phyloP scores from a whole-genome alignment of 352 stramenopile species.

The Thalassiosira mediterranea region DNA sequence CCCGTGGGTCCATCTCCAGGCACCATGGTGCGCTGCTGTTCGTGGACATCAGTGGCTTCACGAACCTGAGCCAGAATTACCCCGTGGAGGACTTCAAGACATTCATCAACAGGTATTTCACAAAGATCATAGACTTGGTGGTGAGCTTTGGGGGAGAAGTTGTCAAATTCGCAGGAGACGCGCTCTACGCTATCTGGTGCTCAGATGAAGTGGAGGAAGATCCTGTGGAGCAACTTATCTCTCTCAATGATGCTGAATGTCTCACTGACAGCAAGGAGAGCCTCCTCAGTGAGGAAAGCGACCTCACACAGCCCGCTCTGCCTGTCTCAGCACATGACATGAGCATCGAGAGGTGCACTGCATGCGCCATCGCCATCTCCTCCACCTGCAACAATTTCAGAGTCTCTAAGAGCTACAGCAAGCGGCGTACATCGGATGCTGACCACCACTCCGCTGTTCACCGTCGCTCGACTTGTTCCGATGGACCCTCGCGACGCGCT shows the following conservation, averaged over 20 bases:
- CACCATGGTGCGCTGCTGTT: slow-evolving; percentile 37
- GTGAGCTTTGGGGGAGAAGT: slow-evolving; percentile 55
- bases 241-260: neutral
- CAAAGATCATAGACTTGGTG: slow-evolving; percentile 48
- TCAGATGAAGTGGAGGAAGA: neutral
- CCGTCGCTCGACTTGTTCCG: no score
- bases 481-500: no score
- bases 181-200: slow-evolving; percentile 56
- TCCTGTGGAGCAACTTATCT: no score
- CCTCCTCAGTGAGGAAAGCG: neutral
- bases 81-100: slow-evolving; percentile 45
- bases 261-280: neutral
- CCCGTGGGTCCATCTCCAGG: slow-evolving; percentile 23
- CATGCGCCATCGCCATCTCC: slow-evolving; percentile 41
- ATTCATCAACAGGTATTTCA: slow-evolving; percentile 54
- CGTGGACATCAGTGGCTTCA: slow-evolving; percentile 58
- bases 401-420: slow-evolving; percentile 35
- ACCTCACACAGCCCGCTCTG: neutral
- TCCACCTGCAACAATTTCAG: slow-evolving; percentile 39
- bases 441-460: no score
- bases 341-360: slow-evolving; percentile 38
- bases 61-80: slow-evolving; percentile 35
- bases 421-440: neutral
- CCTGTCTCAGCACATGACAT: slow-evolving; percentile 9
- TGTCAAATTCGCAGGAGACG: slow-evolving; percentile 69